Percentiles rank a stretch among this genome's conserved stretches.
Conservation (phyloP, 352 stramenopile species). For the Thalassiosira hispida region DNA sequence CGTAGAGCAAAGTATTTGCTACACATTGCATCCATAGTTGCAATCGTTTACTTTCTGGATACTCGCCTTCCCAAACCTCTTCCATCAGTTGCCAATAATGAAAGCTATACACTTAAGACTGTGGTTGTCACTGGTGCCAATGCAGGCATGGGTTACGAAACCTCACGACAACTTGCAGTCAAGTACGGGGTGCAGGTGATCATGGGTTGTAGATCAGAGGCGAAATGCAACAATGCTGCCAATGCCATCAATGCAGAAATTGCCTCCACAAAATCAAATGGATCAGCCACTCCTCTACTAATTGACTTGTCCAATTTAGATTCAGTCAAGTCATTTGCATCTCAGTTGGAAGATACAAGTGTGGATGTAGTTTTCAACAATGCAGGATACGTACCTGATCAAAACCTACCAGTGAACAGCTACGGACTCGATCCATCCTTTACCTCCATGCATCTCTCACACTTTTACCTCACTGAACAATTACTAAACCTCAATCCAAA, state of each 20-base stretch:
- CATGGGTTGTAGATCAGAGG: slow-evolving; percentile 40
- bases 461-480: slow-evolving; percentile 47
- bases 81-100: background rate
- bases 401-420: slow-evolving; percentile 21
- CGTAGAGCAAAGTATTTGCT: slow-evolving; percentile 20
- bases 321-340: slow-evolving; percentile 36
- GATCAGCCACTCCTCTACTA: slow-evolving; percentile 18
- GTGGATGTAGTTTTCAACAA: slow-evolving; percentile 48
- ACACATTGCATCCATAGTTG: slow-evolving; percentile 21
- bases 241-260: slow-evolving; percentile 35
- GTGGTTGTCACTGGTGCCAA: slow-evolving; percentile 46
- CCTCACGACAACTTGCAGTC: slow-evolving; percentile 39
- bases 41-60: slow-evolving; percentile 35
- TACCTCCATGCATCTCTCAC: slow-evolving; percentile 51
- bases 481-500: slow-evolving; percentile 41
- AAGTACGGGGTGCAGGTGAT: slow-evolving; percentile 41
- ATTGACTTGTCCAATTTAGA: slow-evolving; percentile 46
- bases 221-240: slow-evolving; percentile 28
- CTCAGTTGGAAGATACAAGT: slow-evolving; percentile 3
- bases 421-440: slow-evolving; percentile 49
- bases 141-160: slow-evolving; percentile 51
- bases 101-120: slow-evolving; percentile 13
- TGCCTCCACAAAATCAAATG: background rate
- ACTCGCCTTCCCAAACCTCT: slow-evolving; percentile 27
- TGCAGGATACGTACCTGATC: slow-evolving; percentile 25